Base-by-base conservation (phyloP, 78 protist genomes). In the Dictyostelium capitatum region DNA sequence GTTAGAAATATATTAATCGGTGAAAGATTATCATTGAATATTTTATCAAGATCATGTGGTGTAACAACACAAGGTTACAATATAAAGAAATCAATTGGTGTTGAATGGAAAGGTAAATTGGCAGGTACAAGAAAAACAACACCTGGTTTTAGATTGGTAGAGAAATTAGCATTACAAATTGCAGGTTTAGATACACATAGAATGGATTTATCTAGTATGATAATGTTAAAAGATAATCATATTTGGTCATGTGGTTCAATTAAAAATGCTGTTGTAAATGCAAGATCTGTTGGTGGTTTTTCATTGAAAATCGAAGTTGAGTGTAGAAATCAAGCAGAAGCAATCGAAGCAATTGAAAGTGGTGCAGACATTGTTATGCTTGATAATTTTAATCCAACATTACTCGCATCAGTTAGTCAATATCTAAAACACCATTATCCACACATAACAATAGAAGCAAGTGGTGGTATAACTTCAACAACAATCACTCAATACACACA, bases 101-200 rank as follows among this genome's bases (percentile, higher is more conserved):
- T n/a, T 17, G 53, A 69, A 2, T 96, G 85, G 89, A 14, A 23
- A 0, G 98, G 98, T 37, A 50, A 37, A 46, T 74, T 98, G 0
- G 98, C 99, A 1, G 99, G 98, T 15, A 98, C 99, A 0, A 83
- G 99, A 53, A 98, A 98, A 82, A 98, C 99, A 19, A 97, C 99
- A 3, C 99, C 99, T 0, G 99, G 98, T 5, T 96, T 97, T 59
- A 83, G 99, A 17, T 57, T 95, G 14, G 96, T 98, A 0, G 99
- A 98, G 83, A 97, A 97, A 75, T 97, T 98, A 41, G 98, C 97
- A 8, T 51, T 98, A 73, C 82, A 98, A 15, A 97, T 97, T 20
- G 99, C 97, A 1, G 99, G 99, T 25, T 95, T 75, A 14, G 98
- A 97, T 79, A 80, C 97, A 1, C 99, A 98, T 70, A 94, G 99